Percentiles rank a stretch among this genome's conserved stretches.
phyloP scores from a whole-genome alignment of 2,329 filamentous ascomycete genomes.

The Venturia nashicola region DNA sequence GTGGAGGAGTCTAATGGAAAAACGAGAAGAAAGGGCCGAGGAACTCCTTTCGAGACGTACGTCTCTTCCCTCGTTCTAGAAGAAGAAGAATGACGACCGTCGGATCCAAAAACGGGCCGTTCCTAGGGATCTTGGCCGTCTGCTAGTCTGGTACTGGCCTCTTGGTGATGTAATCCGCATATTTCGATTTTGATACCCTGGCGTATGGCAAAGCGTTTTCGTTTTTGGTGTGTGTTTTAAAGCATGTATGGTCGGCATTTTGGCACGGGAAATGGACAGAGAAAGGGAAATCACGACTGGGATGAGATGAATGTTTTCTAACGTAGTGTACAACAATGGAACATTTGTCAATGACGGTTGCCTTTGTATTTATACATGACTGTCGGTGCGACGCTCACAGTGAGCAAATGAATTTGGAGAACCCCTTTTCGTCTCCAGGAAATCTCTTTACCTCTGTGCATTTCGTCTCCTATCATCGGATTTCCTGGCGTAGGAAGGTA shows the following conservation, averaged over 20 bases:
- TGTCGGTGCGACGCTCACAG: too few species aligned
- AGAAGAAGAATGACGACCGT: neutral
- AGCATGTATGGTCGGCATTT: neutral
- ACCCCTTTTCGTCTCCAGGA: too few species aligned
- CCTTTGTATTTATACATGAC: too few species aligned
- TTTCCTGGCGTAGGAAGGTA: too few species aligned
- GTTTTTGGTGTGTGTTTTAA: neutral
- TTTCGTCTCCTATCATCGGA: too few species aligned
- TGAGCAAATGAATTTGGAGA: too few species aligned
- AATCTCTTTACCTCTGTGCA: too few species aligned
- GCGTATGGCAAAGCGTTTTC: neutral
- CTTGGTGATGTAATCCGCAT: neutral
- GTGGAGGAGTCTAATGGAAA: constrained; percentile 9
- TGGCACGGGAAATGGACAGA: too few species aligned
- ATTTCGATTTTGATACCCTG: neutral
- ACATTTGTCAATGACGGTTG: too few species aligned
- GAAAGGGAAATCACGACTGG: neutral
- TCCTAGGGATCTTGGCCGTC: neutral
- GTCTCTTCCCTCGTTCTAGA: neutral
- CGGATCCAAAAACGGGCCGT: neutral
- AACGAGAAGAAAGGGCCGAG: constrained; percentile 10
- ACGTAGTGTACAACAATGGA: too few species aligned
- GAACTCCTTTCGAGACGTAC: constrained; percentile 12
- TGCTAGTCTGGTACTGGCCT: neutral
- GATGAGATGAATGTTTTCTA: too few species aligned